Evolutionary conservation across 495 filamentous ascomycete species (phyloP).

Genomic region (Neurospora sp.): DNA sequence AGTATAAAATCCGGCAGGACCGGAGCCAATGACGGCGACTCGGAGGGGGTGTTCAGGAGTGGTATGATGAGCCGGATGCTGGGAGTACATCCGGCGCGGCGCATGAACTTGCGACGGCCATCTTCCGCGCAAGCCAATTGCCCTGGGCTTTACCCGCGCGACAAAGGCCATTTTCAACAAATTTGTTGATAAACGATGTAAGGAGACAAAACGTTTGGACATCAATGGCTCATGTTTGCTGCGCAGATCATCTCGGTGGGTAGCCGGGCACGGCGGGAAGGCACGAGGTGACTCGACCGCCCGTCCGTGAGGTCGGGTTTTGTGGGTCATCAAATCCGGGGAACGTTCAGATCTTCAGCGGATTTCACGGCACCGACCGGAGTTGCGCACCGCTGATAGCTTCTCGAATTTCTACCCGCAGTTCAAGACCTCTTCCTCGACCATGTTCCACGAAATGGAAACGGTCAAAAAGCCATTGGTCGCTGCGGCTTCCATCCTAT

Average conservation of each 20-base stretch:
- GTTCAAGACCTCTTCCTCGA: background rate
- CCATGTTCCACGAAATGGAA: background rate
- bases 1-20: slow-evolving; percentile 93
- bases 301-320: background rate
- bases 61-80: slow-evolving; percentile 8
- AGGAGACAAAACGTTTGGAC: background rate
- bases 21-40: slow-evolving; percentile 86
- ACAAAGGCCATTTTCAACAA: slow-evolving; percentile 1
- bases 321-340: background rate
- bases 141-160: background rate
- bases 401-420: background rate
- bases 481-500: background rate
- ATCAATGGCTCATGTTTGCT: background rate
- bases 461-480: background rate
- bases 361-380: background rate
- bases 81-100: background rate
- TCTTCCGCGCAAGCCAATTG: background rate
- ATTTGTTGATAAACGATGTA: background rate
- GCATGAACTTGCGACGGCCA: background rate
- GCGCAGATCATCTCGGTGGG: background rate
- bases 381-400: background rate
- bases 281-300: background rate
- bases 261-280: background rate
- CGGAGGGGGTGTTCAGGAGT: slow-evolving; percentile 47
- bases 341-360: background rate